These are phyloP conservation scores for Monilinia laxa DNA, from an alignment of 2,329 filamentous ascomycete genomes.

Conservation along the genomic window DNA sequence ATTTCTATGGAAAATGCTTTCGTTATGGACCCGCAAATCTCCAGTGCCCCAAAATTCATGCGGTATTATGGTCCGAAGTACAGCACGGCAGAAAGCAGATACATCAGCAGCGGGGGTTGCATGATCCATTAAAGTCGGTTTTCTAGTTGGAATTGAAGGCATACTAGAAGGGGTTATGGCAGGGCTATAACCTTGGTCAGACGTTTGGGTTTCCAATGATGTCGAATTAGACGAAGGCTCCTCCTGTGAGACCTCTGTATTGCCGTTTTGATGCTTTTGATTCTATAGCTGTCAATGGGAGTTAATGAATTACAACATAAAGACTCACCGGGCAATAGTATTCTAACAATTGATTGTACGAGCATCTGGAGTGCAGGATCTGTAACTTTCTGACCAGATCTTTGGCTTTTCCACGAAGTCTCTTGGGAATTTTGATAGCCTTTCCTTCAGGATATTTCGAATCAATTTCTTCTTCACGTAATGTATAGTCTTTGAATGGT, in stretches of 20 bases:
- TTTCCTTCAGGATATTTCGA: constrained; percentile 33
- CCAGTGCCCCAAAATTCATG: constrained; percentile 69
- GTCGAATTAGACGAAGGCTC: constrained; percentile 32
- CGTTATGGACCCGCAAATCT: constrained; percentile 57
- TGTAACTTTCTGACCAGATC: constrained; percentile 68
- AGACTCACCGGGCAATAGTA: constrained; percentile 70
- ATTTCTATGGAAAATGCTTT: constrained; percentile 58
- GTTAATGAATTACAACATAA: background rate
- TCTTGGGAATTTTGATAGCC: constrained; percentile 54
- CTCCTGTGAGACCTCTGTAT: constrained; percentile 14
- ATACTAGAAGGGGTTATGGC: constrained; percentile 29
- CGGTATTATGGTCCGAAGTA: constrained; percentile 71
- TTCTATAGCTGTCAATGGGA: constrained; percentile 26
- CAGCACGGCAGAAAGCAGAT: constrained; percentile 83
- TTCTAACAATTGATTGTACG: constrained; percentile 74
- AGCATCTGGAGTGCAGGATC: constrained; percentile 68
- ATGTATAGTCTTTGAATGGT: constrained; percentile 78
- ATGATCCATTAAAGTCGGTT: constrained; percentile 55
- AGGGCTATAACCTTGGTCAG: constrained; percentile 11
- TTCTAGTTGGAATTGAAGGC: constrained; percentile 39
- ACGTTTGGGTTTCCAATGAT: constrained; percentile 32
- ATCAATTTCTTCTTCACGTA: constrained; percentile 79
- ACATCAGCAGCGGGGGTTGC: constrained; percentile 68
- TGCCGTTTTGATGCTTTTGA: constrained; percentile 8
- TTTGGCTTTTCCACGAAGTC: constrained; percentile 63